Conservation (phyloP, 2,329 filamentous ascomycete genomes). For the Nigrospora osmanthi region DNA sequence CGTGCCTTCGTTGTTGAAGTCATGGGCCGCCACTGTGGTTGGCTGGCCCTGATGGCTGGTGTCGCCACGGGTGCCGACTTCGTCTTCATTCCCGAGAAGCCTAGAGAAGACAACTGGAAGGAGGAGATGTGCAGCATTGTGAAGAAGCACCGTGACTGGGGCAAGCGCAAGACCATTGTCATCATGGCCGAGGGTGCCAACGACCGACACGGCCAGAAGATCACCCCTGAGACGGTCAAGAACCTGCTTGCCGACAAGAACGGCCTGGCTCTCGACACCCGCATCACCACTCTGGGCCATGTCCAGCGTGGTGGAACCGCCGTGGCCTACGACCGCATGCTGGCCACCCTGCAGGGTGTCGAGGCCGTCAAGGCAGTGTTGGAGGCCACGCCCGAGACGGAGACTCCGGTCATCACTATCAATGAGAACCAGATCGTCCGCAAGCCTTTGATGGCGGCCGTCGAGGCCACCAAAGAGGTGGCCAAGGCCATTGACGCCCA, state of each 20-base stretch:
- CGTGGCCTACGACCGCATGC: constrained; percentile 89
- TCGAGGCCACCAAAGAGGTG: constrained; percentile 77
- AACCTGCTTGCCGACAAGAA: constrained; percentile 73
- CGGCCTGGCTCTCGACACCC: constrained; percentile 77
- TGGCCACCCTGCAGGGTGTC: constrained; percentile 87
- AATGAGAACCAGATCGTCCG: constrained; percentile 96
- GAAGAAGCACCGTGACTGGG: constrained; percentile 68
- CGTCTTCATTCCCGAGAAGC: constrained; percentile 93
- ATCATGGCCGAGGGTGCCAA: constrained; percentile 95
- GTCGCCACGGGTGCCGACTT: constrained; percentile 95
- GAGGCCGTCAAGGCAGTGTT: constrained; percentile 90
- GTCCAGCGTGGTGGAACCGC: constrained; percentile 93
- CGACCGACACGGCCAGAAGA: constrained; percentile 76
- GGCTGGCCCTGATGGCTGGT: constrained; percentile 92
- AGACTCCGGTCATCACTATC: constrained; percentile 91
- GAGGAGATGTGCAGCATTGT: constrained; percentile 79
- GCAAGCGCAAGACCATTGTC: constrained; percentile 96
- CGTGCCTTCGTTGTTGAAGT: constrained; percentile 96
- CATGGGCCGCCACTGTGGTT: constrained; percentile 97
- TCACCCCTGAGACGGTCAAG: constrained; percentile 75
- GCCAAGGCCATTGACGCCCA: constrained; percentile 73
- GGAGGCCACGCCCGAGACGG: constrained; percentile 79
- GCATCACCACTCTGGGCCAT: constrained; percentile 91
- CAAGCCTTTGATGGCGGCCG: constrained; percentile 82
- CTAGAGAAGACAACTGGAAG: constrained; percentile 79